Evolutionary conservation across 768 basidiomycete species (phyloP).

Genomic region (Tricholoma flavovirens): DNA sequence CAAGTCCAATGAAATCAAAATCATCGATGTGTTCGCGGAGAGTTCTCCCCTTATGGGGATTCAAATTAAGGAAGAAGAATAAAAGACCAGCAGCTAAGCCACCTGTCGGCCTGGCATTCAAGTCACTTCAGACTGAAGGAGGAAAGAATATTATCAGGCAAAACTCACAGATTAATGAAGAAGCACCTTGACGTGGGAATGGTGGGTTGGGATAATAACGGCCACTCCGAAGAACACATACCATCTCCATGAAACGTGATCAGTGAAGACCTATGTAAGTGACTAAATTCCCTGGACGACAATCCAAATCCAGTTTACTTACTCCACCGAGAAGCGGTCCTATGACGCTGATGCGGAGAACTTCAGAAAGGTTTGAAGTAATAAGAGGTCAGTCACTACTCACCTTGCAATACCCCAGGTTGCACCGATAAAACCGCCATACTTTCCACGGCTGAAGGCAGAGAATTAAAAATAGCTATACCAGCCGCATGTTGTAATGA

Average conservation of each 20-base stretch:
- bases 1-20: constrained; percentile 69
- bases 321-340: constrained; percentile 84
- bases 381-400: neutral
- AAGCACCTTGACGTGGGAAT: constrained; percentile 44
- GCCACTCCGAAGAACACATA: constrained; percentile 18
- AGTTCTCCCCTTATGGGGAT: constrained; percentile 59
- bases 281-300: constrained; percentile 1
- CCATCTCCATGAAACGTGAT: constrained; percentile 81
- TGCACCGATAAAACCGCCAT: constrained; percentile 67
- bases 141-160: neutral
- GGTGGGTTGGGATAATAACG: constrained; percentile 3
- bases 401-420: constrained; percentile 70
- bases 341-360: constrained; percentile 39
- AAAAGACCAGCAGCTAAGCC: constrained; percentile 56
- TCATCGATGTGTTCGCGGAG: constrained; percentile 53
- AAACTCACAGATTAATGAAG: constrained; percentile 65
- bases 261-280: constrained; percentile 50
- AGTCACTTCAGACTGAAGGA: neutral
- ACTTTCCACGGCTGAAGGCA: constrained; percentile 62
- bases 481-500: neutral
- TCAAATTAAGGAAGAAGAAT: constrained; percentile 75
- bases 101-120: constrained; percentile 57
- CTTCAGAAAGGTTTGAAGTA: neutral
- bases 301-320: constrained; percentile 20
- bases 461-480: neutral